Base-by-base conservation (phyloP, 2,329 filamentous ascomycete species). In the Ploettnerulaceae sp. region DNA sequence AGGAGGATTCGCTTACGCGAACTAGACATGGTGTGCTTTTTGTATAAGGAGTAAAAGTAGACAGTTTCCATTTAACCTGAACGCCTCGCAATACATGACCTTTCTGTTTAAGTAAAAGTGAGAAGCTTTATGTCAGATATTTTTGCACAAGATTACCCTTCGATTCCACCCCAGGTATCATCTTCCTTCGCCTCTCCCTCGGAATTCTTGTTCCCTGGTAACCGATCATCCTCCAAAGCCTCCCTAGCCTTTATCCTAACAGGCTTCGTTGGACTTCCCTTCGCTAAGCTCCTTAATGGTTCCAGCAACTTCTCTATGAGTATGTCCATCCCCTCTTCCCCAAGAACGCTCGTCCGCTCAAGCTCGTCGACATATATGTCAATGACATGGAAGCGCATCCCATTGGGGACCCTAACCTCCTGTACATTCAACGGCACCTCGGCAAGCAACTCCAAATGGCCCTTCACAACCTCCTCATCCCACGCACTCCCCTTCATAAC, bases 341-440 rank as follows among this genome's bases (percentile, higher is more conserved):
- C 31, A 11, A 81, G 57, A 26, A 77, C 71, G 43, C 81, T 77
- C 25, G 81, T 77, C 61, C 82, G 83, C 66, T 90, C 86, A 59
- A 90, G 67, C 73, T 96, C 90, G 65, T 97, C 93, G 7, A 95
- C 77, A 80, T 86, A 97, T 44, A 97, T 77, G 69, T 98, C 93
- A 53, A 95, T 67, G 11, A 90, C 77, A 67, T 98, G 93, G 66
- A 95, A 82, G 53, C 89, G 72, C 64, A 98, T 64, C 0, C 93
- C 93, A 57, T 93, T 86, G 0, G 91, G 86, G 1, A 94, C 81
- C 41, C 66, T 63, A 40, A 66, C 51, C 47, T 71, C 64, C 38
- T 61, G 62, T 29, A 68, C 66, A 59, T 72, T 70, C 29, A 71
- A 57, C 14, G 71, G 68, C 49, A 67, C 65, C 49, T 67, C 64